Conservation (phyloP, 345 rosid species). For the Eucalyptus decipiens region DNA sequence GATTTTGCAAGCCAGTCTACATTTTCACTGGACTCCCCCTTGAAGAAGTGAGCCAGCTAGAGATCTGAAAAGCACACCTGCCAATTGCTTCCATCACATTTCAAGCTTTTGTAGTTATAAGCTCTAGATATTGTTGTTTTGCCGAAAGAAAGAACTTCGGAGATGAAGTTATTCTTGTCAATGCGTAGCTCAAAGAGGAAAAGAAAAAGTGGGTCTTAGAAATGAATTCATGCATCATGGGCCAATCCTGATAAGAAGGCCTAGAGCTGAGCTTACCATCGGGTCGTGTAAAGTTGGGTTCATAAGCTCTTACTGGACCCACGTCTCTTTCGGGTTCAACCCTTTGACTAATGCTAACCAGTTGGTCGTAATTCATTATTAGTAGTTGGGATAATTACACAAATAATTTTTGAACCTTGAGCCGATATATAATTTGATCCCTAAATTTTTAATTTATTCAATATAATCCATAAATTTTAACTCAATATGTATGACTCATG, state of each 20-base stretch:
- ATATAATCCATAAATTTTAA: no score
- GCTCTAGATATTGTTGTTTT: background rate
- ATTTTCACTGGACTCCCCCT: background rate
- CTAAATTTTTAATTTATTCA: no score
- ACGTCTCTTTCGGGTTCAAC: background rate
- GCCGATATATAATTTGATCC: no score
- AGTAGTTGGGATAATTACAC: background rate
- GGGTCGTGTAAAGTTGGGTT: background rate
- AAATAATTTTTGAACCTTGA: no score
- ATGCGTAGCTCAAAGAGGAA: background rate
- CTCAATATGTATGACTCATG: rapidly evolving
- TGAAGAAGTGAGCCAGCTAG: background rate
- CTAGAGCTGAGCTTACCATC: background rate
- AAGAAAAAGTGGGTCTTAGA: background rate
- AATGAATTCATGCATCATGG: background rate
- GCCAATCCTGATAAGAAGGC: background rate
- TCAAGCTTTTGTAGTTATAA: background rate
- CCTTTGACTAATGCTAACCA: background rate
- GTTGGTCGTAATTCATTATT: background rate
- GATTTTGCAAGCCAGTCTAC: background rate
- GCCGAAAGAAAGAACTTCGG: background rate
- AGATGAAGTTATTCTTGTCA: background rate
- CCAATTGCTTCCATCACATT: background rate
- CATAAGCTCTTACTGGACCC: background rate
- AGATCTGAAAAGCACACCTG: background rate